These are phyloP conservation scores for Pichia manshurica DNA, from an alignment of 805 yeast species.

Conservation along the genomic window DNA sequence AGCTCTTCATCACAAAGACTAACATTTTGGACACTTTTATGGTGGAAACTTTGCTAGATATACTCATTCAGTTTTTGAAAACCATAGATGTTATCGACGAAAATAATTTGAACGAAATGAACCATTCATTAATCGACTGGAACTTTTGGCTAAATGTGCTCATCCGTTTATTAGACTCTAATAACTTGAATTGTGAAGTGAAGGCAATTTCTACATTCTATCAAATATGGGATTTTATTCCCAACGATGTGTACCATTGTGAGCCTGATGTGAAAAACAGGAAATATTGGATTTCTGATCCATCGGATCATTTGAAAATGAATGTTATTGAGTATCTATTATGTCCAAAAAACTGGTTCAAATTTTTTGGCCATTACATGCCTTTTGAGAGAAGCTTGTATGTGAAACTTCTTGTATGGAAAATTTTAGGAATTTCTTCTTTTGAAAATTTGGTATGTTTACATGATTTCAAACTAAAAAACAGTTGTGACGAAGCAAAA, in stretches of 20 bases:
- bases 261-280: background rate
- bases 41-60: constrained; percentile 22
- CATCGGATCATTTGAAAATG: constrained; percentile 38
- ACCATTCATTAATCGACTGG: constrained; percentile 47
- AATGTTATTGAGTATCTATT: constrained; percentile 52
- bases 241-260: constrained; percentile 26
- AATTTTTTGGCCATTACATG: constrained; percentile 70
- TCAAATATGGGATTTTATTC: constrained; percentile 69
- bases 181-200: constrained; percentile 55
- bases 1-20: constrained; percentile 22
- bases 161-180: constrained; percentile 54
- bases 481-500: constrained; percentile 15
- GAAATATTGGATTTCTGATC: constrained; percentile 34
- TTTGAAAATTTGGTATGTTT: constrained; percentile 7
- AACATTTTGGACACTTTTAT: constrained; percentile 21
- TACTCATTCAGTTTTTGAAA: constrained; percentile 22
- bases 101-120: background rate
- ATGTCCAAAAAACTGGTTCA: constrained; percentile 44
- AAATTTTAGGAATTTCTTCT: constrained; percentile 36
- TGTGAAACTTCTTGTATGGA: constrained; percentile 62
- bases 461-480: constrained; percentile 14
- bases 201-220: constrained; percentile 62
- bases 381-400: constrained; percentile 71
- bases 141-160: constrained; percentile 65
- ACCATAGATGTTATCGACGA: constrained; percentile 18